A percentile compares a stretch with the other conserved stretches of the same genome.
Conservation (phyloP, 2,329 filamentous ascomycete genomes). For the Arthrocladium fulminans region DNA sequence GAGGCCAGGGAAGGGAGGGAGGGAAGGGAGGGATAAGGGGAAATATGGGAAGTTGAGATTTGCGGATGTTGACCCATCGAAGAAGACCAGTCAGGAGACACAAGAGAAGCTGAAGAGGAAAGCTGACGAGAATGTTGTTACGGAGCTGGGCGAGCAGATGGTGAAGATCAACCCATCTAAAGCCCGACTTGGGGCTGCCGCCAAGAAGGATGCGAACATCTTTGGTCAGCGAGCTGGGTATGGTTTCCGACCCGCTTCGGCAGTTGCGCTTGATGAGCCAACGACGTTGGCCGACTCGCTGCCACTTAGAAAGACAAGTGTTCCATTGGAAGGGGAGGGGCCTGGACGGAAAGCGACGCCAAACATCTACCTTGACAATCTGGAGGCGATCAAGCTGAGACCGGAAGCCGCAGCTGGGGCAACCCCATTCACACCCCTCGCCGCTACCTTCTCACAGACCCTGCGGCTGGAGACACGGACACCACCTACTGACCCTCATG, state of each 20-base stretch:
- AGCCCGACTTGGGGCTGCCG: not conserved
- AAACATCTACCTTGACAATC: not conserved
- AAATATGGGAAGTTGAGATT: constrained; percentile 6
- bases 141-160: not conserved
- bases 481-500: not conserved
- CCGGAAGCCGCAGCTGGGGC: not conserved
- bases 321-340: not conserved
- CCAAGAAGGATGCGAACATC: not conserved
- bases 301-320: not conserved
- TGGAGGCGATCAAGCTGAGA: not conserved
- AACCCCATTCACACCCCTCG: not conserved
- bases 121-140: not conserved
- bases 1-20: constrained; percentile 5
- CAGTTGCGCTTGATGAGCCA: not conserved
- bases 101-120: constrained; percentile 2
- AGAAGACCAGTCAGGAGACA: not conserved
- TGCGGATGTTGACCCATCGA: not conserved
- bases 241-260: not conserved
- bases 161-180: not conserved
- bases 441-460: not conserved
- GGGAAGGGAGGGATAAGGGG: constrained; percentile 4
- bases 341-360: too few relatives aligned
- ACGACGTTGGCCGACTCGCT: not conserved
- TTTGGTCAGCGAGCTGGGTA: not conserved
- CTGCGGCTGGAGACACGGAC: not conserved